Base-by-base conservation (phyloP, 805 yeast genomes). In the Candida dendrica region DNA sequence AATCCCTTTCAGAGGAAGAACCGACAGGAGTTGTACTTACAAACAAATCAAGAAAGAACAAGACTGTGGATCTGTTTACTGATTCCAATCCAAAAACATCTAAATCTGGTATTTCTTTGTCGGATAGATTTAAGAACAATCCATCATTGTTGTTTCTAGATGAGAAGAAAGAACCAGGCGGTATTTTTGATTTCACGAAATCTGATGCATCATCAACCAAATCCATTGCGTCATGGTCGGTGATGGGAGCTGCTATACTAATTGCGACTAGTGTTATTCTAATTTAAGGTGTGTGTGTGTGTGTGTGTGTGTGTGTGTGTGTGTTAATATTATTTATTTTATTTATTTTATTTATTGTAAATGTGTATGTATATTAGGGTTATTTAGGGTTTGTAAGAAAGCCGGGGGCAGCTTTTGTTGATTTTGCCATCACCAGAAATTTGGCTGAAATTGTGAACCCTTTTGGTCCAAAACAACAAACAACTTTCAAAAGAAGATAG, bases 221-320 rank as follows among this genome's bases (percentile, higher is more conserved):
- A 15, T 29, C 39, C 18, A 19, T 37, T 9, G 16, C 3, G 1
- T 39, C 41, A 3, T 39, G 41, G 41, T 33, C 37, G 1, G 17
- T 40, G 11, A 36, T 31, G 35, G 42, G 39, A 2, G 42, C 42
- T 3, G 30, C 39, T 14, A 15, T 40, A 7, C 24, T 40, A 14
- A 13, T 40, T 14, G 42, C 36, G 3, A 35, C 31, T 6, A 40
- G 42, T 31, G 38, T 40, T 15, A 26, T 40, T 15, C 30, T 40
- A 19, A 17, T 32, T 11, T 38, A 24, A 32, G n/a, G n/a, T n/a
- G n/a, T n/a, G n/a, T n/a, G n/a, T n/a, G n/a, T n/a, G n/a, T n/a
- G n/a, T n/a, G n/a, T n/a, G n/a, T n/a, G n/a, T n/a, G n/a, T n/a
- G n/a, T n/a, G n/a, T n/a, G n/a, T n/a, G n/a, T n/a, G n/a, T n/a